Evolutionary conservation across 768 basidiomycete species (phyloP).

Genomic region (Pleurotus djamor): DNA sequence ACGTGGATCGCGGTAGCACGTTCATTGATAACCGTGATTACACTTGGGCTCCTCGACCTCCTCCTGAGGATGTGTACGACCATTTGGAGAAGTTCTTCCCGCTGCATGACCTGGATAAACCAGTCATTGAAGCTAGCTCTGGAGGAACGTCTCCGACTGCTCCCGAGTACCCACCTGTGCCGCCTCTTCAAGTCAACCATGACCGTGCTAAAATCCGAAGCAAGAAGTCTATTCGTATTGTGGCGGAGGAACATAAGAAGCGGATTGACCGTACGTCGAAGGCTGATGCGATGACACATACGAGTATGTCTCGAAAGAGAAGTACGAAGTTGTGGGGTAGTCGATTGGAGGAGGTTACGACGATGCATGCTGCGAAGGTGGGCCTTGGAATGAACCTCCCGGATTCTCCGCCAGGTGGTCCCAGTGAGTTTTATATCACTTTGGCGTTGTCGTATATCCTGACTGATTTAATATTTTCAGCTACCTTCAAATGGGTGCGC

Average conservation of each 20-base stretch:
- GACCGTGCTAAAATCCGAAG: conserved; percentile 50
- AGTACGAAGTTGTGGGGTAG: conserved; percentile 97
- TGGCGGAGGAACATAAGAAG: conserved; percentile 86
- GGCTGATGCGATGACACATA: conserved; percentile 44
- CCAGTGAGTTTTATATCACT: conserved; percentile 51
- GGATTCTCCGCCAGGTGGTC: conserved; percentile 61
- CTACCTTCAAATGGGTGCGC: conserved; percentile 97
- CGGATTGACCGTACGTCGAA: conserved; percentile 69
- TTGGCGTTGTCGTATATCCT: conserved; percentile 13
- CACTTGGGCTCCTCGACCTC: conserved; percentile 89
- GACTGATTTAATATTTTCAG: conserved; percentile 28
- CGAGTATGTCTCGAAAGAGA: conserved; percentile 59
- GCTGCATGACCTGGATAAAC: conserved; percentile 92
- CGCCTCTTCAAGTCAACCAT: conserved; percentile 24
- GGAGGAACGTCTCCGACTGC: conserved; percentile 78
- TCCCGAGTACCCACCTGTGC: conserved; percentile 45
- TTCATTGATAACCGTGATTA: conserved; percentile 63
- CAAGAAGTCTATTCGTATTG: conserved; percentile 91
- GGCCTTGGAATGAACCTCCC: conserved; percentile 38
- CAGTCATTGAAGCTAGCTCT: conserved; percentile 84
- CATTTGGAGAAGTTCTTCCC: conserved; percentile 95
- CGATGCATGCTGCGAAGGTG: conserved; percentile 54
- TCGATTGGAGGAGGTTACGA: conserved; percentile 89
- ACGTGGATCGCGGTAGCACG: conserved; percentile 42
- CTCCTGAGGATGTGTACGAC: conserved; percentile 91